These are phyloP conservation scores for Beverwykella pulmonaria DNA, from an alignment of 495 filamentous ascomycete genomes.

Conservation along the genomic window DNA sequence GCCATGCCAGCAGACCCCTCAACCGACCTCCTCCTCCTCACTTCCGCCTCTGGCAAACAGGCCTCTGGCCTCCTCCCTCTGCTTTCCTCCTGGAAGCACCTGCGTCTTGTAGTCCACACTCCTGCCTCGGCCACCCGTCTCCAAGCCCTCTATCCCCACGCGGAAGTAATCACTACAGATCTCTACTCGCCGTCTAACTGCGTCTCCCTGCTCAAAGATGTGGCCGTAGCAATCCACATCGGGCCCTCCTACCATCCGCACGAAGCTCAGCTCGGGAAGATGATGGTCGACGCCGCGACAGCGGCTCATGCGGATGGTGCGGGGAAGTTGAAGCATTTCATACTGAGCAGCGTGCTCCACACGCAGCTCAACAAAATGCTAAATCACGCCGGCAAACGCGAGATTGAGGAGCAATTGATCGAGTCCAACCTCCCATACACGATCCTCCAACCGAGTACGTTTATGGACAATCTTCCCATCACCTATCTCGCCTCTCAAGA, in stretches of 20 bases:
- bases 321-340: slow-evolving; percentile 40
- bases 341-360: slow-evolving; percentile 31
- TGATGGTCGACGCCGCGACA: slow-evolving; percentile 44
- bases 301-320: slow-evolving; percentile 14
- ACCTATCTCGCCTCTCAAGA: slow-evolving; percentile 30
- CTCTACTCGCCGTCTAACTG: slow-evolving; percentile 31
- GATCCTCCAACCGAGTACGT: slow-evolving; percentile 45
- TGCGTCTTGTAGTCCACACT: slow-evolving; percentile 42
- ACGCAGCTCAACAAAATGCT: slow-evolving; percentile 45
- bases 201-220: slow-evolving; percentile 34
- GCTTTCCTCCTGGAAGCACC: slow-evolving; percentile 37
- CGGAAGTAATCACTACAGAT: slow-evolving; percentile 40
- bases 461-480: slow-evolving; percentile 44
- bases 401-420: slow-evolving; percentile 45
- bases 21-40: slow-evolving; percentile 2
- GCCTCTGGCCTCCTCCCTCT: slow-evolving; percentile 37
- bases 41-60: slow-evolving; percentile 6
- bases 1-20: slow-evolving; percentile 3
- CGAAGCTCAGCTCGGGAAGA: slow-evolving; percentile 43
- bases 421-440: slow-evolving; percentile 43
- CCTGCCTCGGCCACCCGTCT: slow-evolving; percentile 23
- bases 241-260: slow-evolving; percentile 39
- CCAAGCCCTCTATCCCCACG: slow-evolving; percentile 32
- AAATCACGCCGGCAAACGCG: slow-evolving; percentile 46
- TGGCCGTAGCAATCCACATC: slow-evolving; percentile 35